Evolutionary conservation across 106 monocot species (phyloP), one percentile per base, ranked within the genome.

Genomic region (Xerophyta viscosa): DNA sequence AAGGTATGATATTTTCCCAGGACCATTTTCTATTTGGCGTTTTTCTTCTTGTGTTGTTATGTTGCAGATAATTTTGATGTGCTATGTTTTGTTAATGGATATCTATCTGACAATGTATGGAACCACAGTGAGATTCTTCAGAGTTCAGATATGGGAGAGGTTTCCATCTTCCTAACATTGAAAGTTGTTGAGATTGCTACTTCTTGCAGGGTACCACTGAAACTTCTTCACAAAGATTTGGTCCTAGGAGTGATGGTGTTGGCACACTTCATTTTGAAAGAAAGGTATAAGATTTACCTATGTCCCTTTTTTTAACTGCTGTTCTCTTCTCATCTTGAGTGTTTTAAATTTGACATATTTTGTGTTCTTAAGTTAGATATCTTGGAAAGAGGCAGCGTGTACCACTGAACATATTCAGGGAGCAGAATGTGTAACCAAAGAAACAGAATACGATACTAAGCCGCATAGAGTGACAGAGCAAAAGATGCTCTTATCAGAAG

Each of bases 401-500:
- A 31, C 60, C 25, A 50, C 62, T 33, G 73, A 72, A 39, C 61
- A 61, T 48, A 49, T 80, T 56, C 67, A 72, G 37, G 66, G 56
- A 52, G 56, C 74, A 46, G 70, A 76, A 63, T 66, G 50, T 53
- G 83, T 73, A 48, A 51, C n/a, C n/a, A n/a, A 72, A 45, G 66
- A 60, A 52, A 51, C 74, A 46, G 70, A 76, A 63, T 66, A 49
- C 48, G 83, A 73, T 47, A 51, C 72, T 37, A 88, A 67, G 48
- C 63, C 76, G 30, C 60, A 79, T 24, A 62, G 60, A 56, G 48
- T 29, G 54, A 28, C 69, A 21, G 24, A 74, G 24, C 66, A 76
- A 27, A 84, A 62, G 68, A 78, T 91, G 84, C 61, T 69, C 25
- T 58, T 91, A 24, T 70, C 74, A 20, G 65, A 71, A 60, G 90